Evolutionary conservation across 345 rosid species (phyloP), one percentile per base, ranked within the genome.

Genomic region (Kandelia obovata): DNA sequence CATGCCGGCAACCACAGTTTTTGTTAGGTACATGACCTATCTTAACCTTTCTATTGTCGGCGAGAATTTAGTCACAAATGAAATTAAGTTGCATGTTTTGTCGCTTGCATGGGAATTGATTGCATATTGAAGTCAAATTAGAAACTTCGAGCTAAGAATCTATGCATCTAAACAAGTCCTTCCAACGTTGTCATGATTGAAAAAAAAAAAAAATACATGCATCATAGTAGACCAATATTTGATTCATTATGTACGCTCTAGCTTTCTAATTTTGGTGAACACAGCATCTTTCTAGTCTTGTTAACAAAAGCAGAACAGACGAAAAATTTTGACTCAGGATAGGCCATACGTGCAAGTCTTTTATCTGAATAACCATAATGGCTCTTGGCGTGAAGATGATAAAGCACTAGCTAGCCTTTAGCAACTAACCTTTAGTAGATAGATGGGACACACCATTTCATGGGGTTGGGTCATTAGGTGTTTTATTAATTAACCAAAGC

Each of bases 61-160:
- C 23, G 16, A 34, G 35, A 13, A 8, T 26, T 31, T n/a, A n/a
- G 59, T 61, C 58, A 20, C 61, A 31, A 69, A 31, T 25, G n/a
- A 53, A n/a, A 23, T n/a, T 8, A n/a, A 20, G 39, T 1, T 27
- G 28, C 37, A 67, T 39, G 61, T 58, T 11, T 64, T 57, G n/a
- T 63, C 1, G 49, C 61, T 57, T 64, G 46, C 57, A 20, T 23
- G 66, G 61, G 53, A 46, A 70, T 32, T 25, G 59, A 56, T 21
- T 39, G 32, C 57, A 30, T 57, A 35, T 67, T 61, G 4, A 57
- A 46, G 65, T 67, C 58, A 57, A 64, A 61, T 53, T 43, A 6
- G 60, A 27, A 63, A 62, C 32, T 62, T 53, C 67, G 30, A 71
- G 30, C 65, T 51, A 17, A 8, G 53, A 49, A 49, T 60, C 31